Conservation (phyloP, 2,329 filamentous ascomycete genomes). For the Aspergillus eucalypticola region DNA sequence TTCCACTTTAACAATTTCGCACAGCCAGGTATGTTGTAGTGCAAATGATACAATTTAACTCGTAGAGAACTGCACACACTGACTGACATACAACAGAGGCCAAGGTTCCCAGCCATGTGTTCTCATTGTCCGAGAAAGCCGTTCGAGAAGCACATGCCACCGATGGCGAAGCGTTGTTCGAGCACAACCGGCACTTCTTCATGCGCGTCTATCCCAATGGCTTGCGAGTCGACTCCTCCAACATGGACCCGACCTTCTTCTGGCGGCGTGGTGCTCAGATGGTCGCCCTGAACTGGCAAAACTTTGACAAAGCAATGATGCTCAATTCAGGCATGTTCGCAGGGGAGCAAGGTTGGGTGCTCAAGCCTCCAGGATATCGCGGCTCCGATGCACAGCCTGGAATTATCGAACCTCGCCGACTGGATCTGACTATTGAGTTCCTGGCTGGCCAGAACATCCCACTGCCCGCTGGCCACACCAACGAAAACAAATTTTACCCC, state of each 20-base stretch:
- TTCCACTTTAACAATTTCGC: conserved; percentile 76
- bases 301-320: conserved; percentile 91
- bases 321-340: conserved; percentile 91
- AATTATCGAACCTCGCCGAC: conserved; percentile 51
- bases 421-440: conserved; percentile 71
- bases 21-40: conserved; percentile 57
- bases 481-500: conserved; percentile 65
- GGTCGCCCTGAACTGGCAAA: conserved; percentile 92
- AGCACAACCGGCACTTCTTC: conserved; percentile 77
- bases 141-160: conserved; percentile 64
- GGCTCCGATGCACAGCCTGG: conserved; percentile 29
- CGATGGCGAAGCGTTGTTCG: conserved; percentile 65
- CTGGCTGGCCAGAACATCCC: conserved; percentile 77
- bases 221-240: conserved; percentile 78
- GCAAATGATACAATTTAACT: too few species aligned
- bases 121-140: conserved; percentile 63
- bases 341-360: conserved; percentile 76
- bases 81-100: conserved; percentile 37
- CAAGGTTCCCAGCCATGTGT: conserved; percentile 61
- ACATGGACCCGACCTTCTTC: conserved; percentile 79
- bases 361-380: conserved; percentile 78
- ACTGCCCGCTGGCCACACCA: conserved; percentile 58
- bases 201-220: conserved; percentile 90
- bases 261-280: conserved; percentile 90
- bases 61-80: too few species aligned